Base-by-base conservation (phyloP, 2,329 filamentous ascomycete species). In the Tolypocladium inflatum region DNA sequence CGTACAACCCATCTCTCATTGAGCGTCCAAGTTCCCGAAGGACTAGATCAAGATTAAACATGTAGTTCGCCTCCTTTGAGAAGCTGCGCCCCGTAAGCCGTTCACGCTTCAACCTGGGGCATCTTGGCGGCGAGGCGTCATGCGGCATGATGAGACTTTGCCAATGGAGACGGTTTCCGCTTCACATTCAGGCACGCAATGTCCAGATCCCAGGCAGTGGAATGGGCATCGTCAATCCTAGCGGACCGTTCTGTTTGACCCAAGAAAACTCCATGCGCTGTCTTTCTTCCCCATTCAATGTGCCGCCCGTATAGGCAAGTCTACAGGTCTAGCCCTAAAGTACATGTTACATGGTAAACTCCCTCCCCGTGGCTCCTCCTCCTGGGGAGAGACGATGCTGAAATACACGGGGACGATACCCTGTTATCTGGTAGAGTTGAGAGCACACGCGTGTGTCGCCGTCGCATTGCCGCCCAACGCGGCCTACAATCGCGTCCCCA, bases 381-480 rank as follows among this genome's bases (percentile, higher is more conserved):
- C 30, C 48, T 6, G 17, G 26, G 48, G 26, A n/a, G 10, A 51
- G 8, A 30, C 21, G 26, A 37, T 52, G 30, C 48, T 37, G 48
- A 42, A 52, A 15, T 35, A 52, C 11, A 52, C 30, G 48, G 48
- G 30, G 48, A 8, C 30, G 4, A 37, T 21, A 19, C 19, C 54
- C 60, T 23, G 26, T 60, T 42, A 35, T 57, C 33, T 21, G 55
- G 52, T 59, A 58, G 61, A 62, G 61, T 63, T 58, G 61, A 63
- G 61, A 56, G 43, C 26, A 43, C 21, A 42, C 21, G 38, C 50
- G 33, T 38, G 50, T 39, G 39, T 42, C 43, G 38, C 26, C 53
- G 53, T 42, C 38, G 38, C 37, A 33, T 10, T 41, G 35, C 35
- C 53, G n/a, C 37, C 50, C 45, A 35, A 23, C 45, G 54, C 54